Conservation (phyloP, 306 rosid genomes). For the Inga laurina region DNA sequence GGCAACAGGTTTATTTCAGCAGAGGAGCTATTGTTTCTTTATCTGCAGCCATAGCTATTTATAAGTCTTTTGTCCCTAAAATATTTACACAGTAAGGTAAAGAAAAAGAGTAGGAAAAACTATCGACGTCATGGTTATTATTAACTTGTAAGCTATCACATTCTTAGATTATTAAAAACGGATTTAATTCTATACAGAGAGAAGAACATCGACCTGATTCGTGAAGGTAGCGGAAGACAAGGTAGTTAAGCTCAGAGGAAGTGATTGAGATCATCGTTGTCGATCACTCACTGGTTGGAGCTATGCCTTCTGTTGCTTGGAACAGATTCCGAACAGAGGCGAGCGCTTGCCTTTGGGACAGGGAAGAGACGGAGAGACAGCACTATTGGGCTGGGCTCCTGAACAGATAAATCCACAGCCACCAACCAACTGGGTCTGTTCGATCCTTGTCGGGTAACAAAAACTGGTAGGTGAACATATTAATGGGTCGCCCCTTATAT, state of each 20-base stretch:
- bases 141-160: background rate
- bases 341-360: background rate
- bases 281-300: conserved; percentile 27
- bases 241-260: conserved; percentile 54
- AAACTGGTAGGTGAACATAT: too few relatives aligned
- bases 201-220: conserved; percentile 47
- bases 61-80: background rate
- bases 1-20: background rate
- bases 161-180: background rate
- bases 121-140: background rate
- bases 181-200: background rate
- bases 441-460: background rate
- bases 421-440: background rate
- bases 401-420: background rate
- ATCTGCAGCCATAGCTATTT: background rate
- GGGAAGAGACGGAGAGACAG: background rate
- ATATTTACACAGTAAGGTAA: background rate
- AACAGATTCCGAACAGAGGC: background rate
- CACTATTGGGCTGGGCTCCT: background rate
- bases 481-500: background rate
- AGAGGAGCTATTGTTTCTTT: background rate
- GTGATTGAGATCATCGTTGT: conserved; percentile 50
- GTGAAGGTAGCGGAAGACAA: conserved; percentile 63
- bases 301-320: background rate
- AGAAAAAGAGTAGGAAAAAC: background rate